These are phyloP conservation scores for Mortierella claussenii DNA, from an alignment of 192 early-diverging fungal genomes.

Conservation along the genomic window DNA sequence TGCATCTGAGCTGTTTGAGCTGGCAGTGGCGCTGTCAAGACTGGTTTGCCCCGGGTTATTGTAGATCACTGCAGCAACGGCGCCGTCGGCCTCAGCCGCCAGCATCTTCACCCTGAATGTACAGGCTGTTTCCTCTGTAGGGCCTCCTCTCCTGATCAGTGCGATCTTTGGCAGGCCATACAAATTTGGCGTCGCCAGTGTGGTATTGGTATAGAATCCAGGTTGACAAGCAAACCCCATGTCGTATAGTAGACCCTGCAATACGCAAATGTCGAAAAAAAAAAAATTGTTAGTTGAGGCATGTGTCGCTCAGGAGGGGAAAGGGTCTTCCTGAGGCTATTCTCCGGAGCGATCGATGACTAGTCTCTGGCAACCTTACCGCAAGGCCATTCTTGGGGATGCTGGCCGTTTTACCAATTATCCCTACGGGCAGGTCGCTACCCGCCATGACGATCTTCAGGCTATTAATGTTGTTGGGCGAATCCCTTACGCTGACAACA, in stretches of 20 bases:
- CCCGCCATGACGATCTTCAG: slow-evolving; percentile 14
- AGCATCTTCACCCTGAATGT: slow-evolving; percentile 35
- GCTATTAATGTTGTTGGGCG: background rate
- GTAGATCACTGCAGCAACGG: slow-evolving; percentile 26
- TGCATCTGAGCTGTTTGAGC: background rate
- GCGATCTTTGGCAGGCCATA: slow-evolving; percentile 37
- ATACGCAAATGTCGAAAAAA: background rate
- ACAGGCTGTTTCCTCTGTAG: background rate
- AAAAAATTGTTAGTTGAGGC: background rate
- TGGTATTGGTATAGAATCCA: slow-evolving; percentile 23
- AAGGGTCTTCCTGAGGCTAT: too few relatives aligned
- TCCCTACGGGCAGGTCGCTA: slow-evolving; percentile 12
- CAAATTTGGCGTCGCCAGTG: slow-evolving; percentile 28
- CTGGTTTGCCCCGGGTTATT: slow-evolving; percentile 12
- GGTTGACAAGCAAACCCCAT: slow-evolving; percentile 39
- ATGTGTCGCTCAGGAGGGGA: background rate
- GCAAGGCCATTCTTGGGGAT: slow-evolving; percentile 21
- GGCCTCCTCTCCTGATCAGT: slow-evolving; percentile 39
- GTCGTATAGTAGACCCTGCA: slow-evolving; percentile 38
- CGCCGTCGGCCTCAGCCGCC: slow-evolving; percentile 9
- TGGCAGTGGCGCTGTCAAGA: slow-evolving; percentile 26
- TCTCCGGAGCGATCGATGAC: background rate
- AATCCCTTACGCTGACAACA: slow-evolving; percentile 15
- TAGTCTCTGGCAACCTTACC: slow-evolving; percentile 7
- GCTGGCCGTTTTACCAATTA: slow-evolving; percentile 18